Percentiles rank a stretch among this genome's conserved stretches.
phyloP scores from a whole-genome alignment of 108 stramenopile genomes.

The Fistulifera solaris region DNA sequence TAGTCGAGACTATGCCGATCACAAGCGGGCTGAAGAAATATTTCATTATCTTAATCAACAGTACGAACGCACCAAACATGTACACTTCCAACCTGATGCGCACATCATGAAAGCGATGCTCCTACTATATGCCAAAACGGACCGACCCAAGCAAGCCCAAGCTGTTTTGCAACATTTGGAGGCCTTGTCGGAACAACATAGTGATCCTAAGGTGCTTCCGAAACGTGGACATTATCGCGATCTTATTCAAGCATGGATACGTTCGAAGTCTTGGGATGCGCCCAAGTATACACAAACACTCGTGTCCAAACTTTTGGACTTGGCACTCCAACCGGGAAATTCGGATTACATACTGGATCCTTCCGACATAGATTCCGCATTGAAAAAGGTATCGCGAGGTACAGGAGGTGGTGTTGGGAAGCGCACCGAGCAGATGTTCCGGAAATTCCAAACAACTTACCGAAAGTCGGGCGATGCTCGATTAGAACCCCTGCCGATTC shows the following conservation, averaged over 20 bases:
- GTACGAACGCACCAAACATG: not conserved
- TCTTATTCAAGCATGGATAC: not conserved
- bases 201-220: not conserved
- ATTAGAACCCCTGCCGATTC: no score
- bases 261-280: not conserved
- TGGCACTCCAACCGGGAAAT: no score
- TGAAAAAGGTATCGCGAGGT: no score
- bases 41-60: not conserved
- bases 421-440: no score
- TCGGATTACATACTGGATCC: no score
- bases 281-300: no score
- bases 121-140: not conserved
- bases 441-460: no score
- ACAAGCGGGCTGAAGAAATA: slow-evolving; percentile 1
- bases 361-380: no score
- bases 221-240: slow-evolving; percentile 4
- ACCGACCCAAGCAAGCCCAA: slow-evolving; percentile 2
- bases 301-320: no score
- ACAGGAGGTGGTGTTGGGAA: no score
- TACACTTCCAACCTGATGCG: not conserved
- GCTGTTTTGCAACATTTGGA: not conserved
- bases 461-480: no score
- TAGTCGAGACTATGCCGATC: not conserved
- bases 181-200: not conserved
- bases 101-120: not conserved